Percentiles rank a stretch among this genome's conserved stretches.
Conservation (phyloP, 306 rosid genomes). For the Medicago arabica region DNA sequence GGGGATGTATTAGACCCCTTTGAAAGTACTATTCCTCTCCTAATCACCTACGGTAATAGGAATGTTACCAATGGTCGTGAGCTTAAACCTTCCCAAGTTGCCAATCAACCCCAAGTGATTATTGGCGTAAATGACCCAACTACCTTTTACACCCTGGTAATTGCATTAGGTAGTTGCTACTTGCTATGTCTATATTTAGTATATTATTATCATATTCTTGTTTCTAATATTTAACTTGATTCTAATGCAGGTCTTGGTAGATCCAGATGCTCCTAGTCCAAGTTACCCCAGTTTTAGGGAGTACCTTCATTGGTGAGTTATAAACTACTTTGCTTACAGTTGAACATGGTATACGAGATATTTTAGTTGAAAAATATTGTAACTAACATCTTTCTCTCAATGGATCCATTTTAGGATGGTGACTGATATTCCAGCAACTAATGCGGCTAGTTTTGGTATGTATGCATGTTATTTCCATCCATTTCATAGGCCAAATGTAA, state of each 20-base stretch:
- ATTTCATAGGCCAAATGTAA: not conserved
- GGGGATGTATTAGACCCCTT: constrained; percentile 56
- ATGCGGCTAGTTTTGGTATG: constrained; percentile 42
- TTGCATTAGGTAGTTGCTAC: not conserved
- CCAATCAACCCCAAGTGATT: constrained; percentile 41
- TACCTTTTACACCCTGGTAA: constrained; percentile 47
- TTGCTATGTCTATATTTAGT: not conserved
- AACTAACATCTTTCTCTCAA: constrained; percentile 12
- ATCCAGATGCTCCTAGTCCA: constrained; percentile 52
- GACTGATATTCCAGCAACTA: constrained; percentile 53
- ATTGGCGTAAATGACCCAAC: constrained; percentile 52
- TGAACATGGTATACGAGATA: not conserved
- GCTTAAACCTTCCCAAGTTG: constrained; percentile 49
- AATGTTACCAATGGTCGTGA: constrained; percentile 44
- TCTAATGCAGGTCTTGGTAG: constrained; percentile 42
- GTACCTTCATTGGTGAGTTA: constrained; percentile 53
- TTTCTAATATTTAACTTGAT: not conserved
- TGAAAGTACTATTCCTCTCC: constrained; percentile 31
- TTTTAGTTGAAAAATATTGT: not conserved
- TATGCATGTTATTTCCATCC: not conserved
- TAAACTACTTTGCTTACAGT: not conserved
- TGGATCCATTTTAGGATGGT: constrained; percentile 46
- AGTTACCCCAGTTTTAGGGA: constrained; percentile 50
- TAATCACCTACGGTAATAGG: constrained; percentile 34
- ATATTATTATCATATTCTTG: not conserved